Percentiles rank a stretch among this genome's conserved stretches.
Evolutionary conservation across 495 filamentous ascomycete genomes (phyloP).

Genomic region (Aspergillus sparsus): DNA sequence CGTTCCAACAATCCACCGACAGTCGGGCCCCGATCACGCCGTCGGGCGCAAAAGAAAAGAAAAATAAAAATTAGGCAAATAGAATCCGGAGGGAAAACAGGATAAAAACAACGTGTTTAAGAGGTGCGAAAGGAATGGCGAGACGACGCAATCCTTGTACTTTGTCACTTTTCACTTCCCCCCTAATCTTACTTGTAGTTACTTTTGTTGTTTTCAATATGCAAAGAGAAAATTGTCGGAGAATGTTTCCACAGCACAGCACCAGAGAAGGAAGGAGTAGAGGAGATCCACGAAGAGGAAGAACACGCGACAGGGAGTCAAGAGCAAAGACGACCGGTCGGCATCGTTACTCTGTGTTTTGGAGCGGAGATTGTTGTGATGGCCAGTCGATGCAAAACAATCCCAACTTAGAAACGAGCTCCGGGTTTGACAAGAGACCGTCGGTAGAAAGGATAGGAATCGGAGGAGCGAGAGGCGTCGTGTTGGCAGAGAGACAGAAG

Average conservation of each 20-base stretch:
- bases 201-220: slow-evolving; percentile 1
- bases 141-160: slow-evolving; percentile 1
- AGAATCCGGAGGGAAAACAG: too few relatives aligned
- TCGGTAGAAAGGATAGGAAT: slow-evolving; percentile 7
- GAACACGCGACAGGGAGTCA: slow-evolving; percentile 27
- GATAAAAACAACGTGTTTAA: too few relatives aligned
- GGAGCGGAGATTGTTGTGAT: slow-evolving; percentile 3
- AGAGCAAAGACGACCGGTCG: slow-evolving; percentile 33
- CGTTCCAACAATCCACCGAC: slow-evolving; percentile 25
- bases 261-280: slow-evolving; percentile 20
- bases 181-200: not conserved
- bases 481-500: slow-evolving; percentile 20
- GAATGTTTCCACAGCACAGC: slow-evolving; percentile 10
- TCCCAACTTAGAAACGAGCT: not conserved
- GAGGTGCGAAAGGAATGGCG: not conserved
- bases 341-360: slow-evolving; percentile 37
- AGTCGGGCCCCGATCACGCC: slow-evolving; percentile 22
- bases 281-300: slow-evolving; percentile 22
- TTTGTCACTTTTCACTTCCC: slow-evolving; percentile 1
- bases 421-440: slow-evolving; percentile 5
- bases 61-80: not conserved
- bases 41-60: slow-evolving; percentile 23
- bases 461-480: slow-evolving; percentile 11
- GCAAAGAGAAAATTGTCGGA: slow-evolving; percentile 3
- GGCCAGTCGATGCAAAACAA: not conserved